Base-by-base conservation (phyloP, 257 asterid genomes). In the Nicotiana attenuata region DNA sequence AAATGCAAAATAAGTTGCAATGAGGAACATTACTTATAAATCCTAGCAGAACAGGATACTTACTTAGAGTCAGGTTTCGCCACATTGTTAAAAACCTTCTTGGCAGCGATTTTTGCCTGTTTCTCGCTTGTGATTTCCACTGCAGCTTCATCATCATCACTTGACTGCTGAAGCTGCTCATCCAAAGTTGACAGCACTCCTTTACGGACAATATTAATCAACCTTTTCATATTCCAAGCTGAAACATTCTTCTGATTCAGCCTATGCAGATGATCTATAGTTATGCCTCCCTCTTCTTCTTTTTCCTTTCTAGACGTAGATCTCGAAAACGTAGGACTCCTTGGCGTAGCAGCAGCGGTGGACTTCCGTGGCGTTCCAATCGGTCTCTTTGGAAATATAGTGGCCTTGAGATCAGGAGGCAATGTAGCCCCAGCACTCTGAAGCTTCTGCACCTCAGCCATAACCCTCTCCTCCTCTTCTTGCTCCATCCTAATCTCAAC, bases 211-310 rank as follows among this genome's bases (percentile, higher is more conserved):
- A 90, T 88, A 81, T 89, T 92, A 61, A 87, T 86, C 92, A 95
- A 50, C 90, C 98, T 92, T 88, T 95, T 93, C 99, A 95, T 95
- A 85, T 95, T 93, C 98, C 97, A 92, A 69, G 99, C 99, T 5
- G 99, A 92, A 78, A 95, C 78, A 61, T 95, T 95, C 86, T 89
- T 85, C 90, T 92, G 95, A 85, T 92, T 95, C 88, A 92, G 80
- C 91, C 95, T 86, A 83, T 92, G 97, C 88, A 95, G 77, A 78
- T 91, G 94, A 81, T 92, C 94, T 24, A 95, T 91, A 5, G 89
- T 86, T 38, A 95, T 93, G 7, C 88, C 92, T 35, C 77, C 90
- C 84, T 89, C 56, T 68, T 81, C 68, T 26, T 76, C 84, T 86
- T 89, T 90, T 31, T 90, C 94, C 87, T 87, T 89, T 88, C 85